phyloP scores from a whole-genome alignment of 108 stramenopile species.

The Nitzschia inconspicua region DNA sequence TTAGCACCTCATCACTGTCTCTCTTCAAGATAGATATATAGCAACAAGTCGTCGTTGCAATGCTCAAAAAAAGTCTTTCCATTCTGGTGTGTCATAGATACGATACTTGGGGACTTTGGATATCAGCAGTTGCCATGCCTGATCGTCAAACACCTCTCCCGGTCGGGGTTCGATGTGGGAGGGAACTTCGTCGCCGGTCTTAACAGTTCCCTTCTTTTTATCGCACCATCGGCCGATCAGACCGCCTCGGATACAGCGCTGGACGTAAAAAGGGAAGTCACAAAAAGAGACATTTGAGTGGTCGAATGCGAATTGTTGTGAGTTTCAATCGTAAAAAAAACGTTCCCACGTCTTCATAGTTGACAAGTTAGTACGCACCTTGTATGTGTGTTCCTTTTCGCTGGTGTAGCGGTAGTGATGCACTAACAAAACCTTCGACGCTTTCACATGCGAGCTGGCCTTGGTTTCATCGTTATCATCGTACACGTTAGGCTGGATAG shows the following conservation, averaged over 20 bases:
- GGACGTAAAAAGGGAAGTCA: background rate
- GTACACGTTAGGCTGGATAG: background rate
- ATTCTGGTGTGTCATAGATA: background rate
- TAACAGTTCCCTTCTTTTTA: background rate
- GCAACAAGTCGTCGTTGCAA: background rate
- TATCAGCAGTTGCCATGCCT: background rate
- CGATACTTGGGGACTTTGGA: constrained; percentile 2
- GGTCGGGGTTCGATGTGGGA: background rate
- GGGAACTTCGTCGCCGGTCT: background rate
- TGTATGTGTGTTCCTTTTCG: constrained; percentile 1
- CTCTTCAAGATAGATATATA: too few relatives aligned
- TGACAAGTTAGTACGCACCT: background rate
- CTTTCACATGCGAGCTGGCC: too few relatives aligned
- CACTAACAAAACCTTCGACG: background rate
- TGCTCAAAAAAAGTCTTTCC: background rate
- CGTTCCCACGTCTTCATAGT: too few relatives aligned
- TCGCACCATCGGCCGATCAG: background rate
- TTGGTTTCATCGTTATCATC: background rate
- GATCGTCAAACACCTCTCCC: constrained; percentile 8
- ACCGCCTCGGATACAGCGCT: background rate
- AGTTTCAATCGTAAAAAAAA: too few relatives aligned
- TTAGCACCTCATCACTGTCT: too few relatives aligned
- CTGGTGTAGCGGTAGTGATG: constrained; percentile 10
- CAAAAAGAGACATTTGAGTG: too few relatives aligned
- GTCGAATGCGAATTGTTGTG: too few relatives aligned